These are phyloP conservation scores for Plantago major DNA, from an alignment of 257 asterid genomes.

Conservation along the genomic window DNA sequence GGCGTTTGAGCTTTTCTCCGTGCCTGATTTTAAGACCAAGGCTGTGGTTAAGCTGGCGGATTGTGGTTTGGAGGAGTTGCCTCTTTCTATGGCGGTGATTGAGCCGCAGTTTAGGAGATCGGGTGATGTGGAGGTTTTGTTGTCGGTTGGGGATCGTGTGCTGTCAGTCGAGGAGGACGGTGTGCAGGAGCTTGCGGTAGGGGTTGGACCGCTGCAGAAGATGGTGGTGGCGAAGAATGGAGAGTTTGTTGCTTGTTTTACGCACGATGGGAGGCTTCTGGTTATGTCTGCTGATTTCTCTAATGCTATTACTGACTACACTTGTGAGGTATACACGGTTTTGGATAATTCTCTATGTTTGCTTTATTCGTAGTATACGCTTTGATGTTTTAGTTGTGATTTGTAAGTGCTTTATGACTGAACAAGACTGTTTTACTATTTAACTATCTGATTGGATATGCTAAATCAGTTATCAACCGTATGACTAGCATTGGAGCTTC, in stretches of 20 bases:
- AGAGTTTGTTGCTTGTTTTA: constrained; percentile 71
- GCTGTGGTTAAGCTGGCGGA: constrained; percentile 64
- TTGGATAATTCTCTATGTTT: background rate
- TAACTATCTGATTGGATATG: no score
- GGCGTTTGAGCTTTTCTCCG: constrained; percentile 69
- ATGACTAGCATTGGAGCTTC: constrained; percentile 10
- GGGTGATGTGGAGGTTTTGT: constrained; percentile 90
- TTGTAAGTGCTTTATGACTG: background rate
- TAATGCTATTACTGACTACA: constrained; percentile 56
- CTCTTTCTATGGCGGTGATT: constrained; percentile 87
- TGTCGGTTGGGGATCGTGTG: constrained; percentile 76
- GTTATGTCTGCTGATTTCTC: constrained; percentile 76
- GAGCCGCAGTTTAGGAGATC: constrained; percentile 93
- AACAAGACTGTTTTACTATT: no score
- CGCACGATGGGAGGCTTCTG: constrained; percentile 89
- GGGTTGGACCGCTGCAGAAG: constrained; percentile 82
- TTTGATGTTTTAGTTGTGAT: background rate
- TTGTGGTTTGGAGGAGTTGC: constrained; percentile 71
- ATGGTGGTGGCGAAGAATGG: constrained; percentile 89
- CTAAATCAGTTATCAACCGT: background rate
- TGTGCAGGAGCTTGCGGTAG: constrained; percentile 65
- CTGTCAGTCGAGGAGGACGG: constrained; percentile 86
- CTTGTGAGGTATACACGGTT: constrained; percentile 64
- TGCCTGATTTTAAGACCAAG: constrained; percentile 67
- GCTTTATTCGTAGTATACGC: background rate